Conservation (phyloP, 1,139 yeast genomes). For the Suhomyces wounanorum region DNA sequence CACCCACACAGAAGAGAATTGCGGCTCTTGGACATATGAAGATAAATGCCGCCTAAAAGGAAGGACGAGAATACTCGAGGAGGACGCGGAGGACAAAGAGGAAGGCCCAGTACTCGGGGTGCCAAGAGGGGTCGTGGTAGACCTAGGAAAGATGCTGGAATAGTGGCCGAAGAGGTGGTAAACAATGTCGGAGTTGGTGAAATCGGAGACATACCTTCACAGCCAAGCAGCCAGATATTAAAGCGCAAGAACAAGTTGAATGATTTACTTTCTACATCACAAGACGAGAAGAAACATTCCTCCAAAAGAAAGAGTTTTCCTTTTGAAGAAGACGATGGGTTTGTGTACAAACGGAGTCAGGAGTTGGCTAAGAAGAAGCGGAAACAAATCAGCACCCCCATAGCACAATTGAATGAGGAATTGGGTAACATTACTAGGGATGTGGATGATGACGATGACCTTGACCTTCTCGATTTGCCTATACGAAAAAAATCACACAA, state of each 20-base stretch:
- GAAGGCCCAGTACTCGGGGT: conserved; percentile 1
- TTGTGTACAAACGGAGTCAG: conserved; percentile 41
- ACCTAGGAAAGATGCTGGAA: background rate
- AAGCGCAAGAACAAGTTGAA: conserved; percentile 30
- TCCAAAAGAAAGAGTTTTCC: conserved; percentile 7
- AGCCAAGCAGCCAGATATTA: conserved; percentile 18
- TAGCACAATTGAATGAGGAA: conserved; percentile 28
- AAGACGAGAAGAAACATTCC: conserved; percentile 2
- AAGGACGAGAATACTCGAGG: conserved; percentile 5
- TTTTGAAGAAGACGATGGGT: conserved; percentile 51
- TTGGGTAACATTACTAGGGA: conserved; percentile 16
- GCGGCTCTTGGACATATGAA: background rate
- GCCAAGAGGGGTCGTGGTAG: background rate
- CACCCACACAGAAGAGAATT: background rate
- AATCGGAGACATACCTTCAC: conserved; percentile 1
- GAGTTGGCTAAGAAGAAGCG: conserved; percentile 16
- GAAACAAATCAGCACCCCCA: conserved; percentile 29
- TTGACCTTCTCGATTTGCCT: conserved; percentile 11
- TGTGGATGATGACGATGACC: conserved; percentile 11
- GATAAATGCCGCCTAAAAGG: conserved; percentile 16
- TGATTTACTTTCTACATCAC: conserved; percentile 24
- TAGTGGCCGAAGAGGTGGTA: background rate
- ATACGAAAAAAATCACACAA: conserved; percentile 11
- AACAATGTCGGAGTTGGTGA: background rate
- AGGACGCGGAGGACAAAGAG: background rate